Conservation (phyloP, 352 stramenopile species). For the Pythium graminicola region DNA sequence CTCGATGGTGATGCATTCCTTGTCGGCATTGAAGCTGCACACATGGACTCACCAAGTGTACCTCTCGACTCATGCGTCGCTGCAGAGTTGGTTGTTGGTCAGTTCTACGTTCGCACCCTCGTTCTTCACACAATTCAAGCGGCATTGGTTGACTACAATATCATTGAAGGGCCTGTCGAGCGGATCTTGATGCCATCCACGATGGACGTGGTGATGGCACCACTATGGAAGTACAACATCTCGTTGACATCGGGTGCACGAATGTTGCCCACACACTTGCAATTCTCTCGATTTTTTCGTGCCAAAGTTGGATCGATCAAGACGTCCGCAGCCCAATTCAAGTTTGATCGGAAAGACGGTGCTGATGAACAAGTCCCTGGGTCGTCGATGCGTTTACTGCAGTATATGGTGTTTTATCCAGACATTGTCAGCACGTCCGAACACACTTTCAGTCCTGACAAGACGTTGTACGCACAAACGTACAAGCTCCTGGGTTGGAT, state of each 20-base stretch:
- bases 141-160: slow-evolving; percentile 7
- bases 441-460: background rate
- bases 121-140: slow-evolving; percentile 30
- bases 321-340: slow-evolving; percentile 24
- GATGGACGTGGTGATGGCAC: slow-evolving; percentile 18
- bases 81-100: slow-evolving; percentile 27
- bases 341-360: slow-evolving; percentile 23
- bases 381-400: slow-evolving; percentile 37
- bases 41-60: slow-evolving; percentile 23
- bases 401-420: slow-evolving; percentile 34
- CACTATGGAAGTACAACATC: slow-evolving; percentile 26
- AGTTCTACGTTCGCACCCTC: slow-evolving; percentile 37
- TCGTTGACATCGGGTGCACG: slow-evolving; percentile 26
- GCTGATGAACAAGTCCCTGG: too few relatives aligned
- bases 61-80: slow-evolving; percentile 36
- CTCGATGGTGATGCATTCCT: slow-evolving; percentile 32
- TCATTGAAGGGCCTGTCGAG: slow-evolving; percentile 6
- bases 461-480: slow-evolving; percentile 25
- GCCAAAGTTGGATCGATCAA: slow-evolving; percentile 21
- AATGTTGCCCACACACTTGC: background rate
- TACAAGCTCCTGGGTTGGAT: slow-evolving; percentile 34
- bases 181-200: slow-evolving; percentile 22
- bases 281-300: slow-evolving; percentile 22
- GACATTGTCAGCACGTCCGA: slow-evolving; percentile 32
- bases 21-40: slow-evolving; percentile 27